Conservation (phyloP, 108 stramenopile genomes). For the Pseudonitzschia multiseries region DNA sequence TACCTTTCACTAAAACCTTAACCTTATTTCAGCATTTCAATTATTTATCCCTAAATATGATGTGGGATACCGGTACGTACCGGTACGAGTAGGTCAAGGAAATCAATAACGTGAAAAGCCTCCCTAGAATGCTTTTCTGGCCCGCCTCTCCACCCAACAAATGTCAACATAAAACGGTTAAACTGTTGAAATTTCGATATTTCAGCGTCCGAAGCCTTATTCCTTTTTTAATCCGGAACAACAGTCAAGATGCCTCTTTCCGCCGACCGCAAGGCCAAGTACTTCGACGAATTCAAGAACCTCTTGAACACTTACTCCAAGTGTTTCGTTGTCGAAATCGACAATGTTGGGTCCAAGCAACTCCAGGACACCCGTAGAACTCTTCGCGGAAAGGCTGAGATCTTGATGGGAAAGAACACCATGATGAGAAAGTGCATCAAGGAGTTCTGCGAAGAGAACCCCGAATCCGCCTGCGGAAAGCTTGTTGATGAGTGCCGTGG, state of each 20-base stretch:
- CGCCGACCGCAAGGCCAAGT: constrained; percentile 81
- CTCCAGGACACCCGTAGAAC: constrained; percentile 89
- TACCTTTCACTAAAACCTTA: constrained; percentile 8
- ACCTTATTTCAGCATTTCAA: not conserved
- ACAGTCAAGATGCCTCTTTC: constrained; percentile 84
- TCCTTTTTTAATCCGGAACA: constrained; percentile 17
- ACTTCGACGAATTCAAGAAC: constrained; percentile 79
- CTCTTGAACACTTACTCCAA: constrained; percentile 76
- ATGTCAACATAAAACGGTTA: constrained; percentile 37
- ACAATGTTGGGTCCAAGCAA: constrained; percentile 99
- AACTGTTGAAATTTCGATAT: constrained; percentile 45
- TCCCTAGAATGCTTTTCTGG: not conserved
- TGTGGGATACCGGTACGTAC: not conserved
- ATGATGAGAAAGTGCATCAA: constrained; percentile 97
- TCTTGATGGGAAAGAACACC: constrained; percentile 98
- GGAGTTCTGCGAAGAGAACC: constrained; percentile 91
- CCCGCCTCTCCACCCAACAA: constrained; percentile 2
- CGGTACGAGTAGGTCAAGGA: not conserved
- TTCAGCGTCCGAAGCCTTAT: constrained; percentile 42
- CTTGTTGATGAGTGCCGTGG: constrained; percentile 82
- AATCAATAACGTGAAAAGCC: not conserved
- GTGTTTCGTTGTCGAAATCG: constrained; percentile 92
- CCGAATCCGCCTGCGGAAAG: constrained; percentile 82
- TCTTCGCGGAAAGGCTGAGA: constrained; percentile 91
- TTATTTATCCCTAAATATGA: no score